A percentile compares a stretch with the other conserved stretches of the same genome.
These are phyloP conservation scores for Galerina marginata DNA, from an alignment of 768 basidiomycete species.

Conservation along the genomic window DNA sequence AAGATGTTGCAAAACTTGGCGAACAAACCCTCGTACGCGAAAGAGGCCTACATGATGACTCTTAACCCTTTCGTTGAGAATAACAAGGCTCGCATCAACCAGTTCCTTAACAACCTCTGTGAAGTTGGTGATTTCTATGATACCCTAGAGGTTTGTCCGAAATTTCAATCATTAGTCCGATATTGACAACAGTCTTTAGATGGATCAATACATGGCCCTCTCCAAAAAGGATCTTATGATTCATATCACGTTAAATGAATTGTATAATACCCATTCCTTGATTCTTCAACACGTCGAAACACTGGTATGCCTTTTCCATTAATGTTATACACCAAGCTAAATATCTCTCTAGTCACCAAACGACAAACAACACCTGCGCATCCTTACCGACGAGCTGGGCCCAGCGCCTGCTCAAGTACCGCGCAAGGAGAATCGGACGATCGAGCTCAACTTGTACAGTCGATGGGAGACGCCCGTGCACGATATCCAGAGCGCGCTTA, in stretches of 20 bases:
- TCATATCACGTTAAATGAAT: constrained; percentile 97
- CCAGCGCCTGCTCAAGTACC: constrained; percentile 94
- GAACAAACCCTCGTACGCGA: constrained; percentile 97
- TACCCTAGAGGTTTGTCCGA: constrained; percentile 78
- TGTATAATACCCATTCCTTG: constrained; percentile 98
- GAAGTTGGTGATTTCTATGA: constrained; percentile 99
- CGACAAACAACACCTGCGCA: constrained; percentile 96
- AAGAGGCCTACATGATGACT: constrained; percentile 98
- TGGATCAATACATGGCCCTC: constrained; percentile 99
- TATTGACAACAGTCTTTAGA: constrained; percentile 50
- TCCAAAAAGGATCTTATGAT: constrained; percentile 99
- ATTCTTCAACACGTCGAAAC: constrained; percentile 95
- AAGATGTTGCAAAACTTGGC: constrained; percentile 99
- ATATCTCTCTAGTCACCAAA: constrained; percentile 77
- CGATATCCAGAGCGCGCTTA: constrained; percentile 93
- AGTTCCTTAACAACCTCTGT: constrained; percentile 94
- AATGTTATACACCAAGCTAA: neutral
- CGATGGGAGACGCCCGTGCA: constrained; percentile 99
- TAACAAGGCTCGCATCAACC: constrained; percentile 97
- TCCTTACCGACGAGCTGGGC: constrained; percentile 95
- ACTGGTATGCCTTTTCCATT: constrained; percentile 60
- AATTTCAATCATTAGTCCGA: neutral
- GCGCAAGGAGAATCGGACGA: constrained; percentile 94
- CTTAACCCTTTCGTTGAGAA: constrained; percentile 98
- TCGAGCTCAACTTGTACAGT: constrained; percentile 91